These are phyloP conservation scores for Chaetomium sp. DNA, from an alignment of 2,329 filamentous ascomycete genomes.

Conservation along the genomic window DNA sequence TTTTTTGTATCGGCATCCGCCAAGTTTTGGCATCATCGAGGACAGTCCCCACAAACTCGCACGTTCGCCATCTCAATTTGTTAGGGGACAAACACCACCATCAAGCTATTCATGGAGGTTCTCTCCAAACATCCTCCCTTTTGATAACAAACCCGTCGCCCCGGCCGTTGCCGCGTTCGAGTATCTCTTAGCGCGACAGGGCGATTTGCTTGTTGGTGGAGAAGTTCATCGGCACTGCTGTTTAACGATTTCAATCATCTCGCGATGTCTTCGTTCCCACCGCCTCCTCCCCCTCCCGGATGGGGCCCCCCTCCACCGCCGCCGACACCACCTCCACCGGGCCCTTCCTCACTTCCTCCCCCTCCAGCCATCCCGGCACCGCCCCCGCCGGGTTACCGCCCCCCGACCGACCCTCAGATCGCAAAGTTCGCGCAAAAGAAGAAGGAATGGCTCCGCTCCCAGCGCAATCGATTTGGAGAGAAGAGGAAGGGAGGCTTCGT, in stretches of 20 bases:
- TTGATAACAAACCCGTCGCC: constrained; percentile 5
- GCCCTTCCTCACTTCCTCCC: constrained; percentile 41
- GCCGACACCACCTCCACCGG: constrained; percentile 49
- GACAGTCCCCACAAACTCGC: constrained; percentile 6
- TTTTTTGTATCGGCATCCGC: constrained; percentile 22
- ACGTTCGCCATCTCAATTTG: constrained; percentile 21
- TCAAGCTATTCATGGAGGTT: constrained; percentile 10
- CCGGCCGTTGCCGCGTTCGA: constrained; percentile 12
- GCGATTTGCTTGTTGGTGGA: constrained; percentile 7
- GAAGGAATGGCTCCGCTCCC: constrained; percentile 92
- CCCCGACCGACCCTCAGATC: constrained; percentile 71
- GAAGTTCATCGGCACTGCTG: constrained; percentile 4
- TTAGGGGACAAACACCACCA: constrained; percentile 14
- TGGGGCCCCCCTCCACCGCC: constrained; percentile 55
- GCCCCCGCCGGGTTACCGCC: constrained; percentile 79
- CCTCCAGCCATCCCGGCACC: constrained; percentile 56
- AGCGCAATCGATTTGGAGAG: constrained; percentile 90
- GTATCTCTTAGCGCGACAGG: constrained; percentile 10
- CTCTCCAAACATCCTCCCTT: background rate
- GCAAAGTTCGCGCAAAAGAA: constrained; percentile 98
- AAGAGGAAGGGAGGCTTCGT: constrained; percentile 95
- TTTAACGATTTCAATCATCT: background rate
- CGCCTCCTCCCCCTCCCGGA: constrained; percentile 52
- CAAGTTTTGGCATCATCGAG: constrained; percentile 20
- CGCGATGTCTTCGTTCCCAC: constrained; percentile 45